Conservation (phyloP, 352 stramenopile species). For the Phytophthora crassamura region DNA sequence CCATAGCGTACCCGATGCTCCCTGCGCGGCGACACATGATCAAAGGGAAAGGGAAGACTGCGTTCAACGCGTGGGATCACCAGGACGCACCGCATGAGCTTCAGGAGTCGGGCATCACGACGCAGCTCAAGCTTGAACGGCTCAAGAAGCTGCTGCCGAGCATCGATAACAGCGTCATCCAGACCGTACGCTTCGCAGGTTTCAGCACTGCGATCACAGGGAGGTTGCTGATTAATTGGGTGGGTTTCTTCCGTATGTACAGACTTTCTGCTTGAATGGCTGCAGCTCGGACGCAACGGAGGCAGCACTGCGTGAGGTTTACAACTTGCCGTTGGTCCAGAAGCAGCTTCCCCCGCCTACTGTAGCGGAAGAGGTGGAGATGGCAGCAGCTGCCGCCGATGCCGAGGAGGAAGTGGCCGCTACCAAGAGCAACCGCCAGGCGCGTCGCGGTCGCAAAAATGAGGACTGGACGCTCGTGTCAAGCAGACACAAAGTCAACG, state of each 20-base stretch:
- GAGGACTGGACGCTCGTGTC: conserved; percentile 56
- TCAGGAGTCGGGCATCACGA: conserved; percentile 60
- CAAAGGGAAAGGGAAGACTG: conserved; percentile 19
- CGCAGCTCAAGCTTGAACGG: conserved; percentile 72
- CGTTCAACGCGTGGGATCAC: conserved; percentile 43
- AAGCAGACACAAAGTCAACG: conserved; percentile 62
- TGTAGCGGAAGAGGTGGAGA: conserved; percentile 35
- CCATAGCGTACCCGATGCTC: conserved; percentile 33
- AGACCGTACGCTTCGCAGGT: conserved; percentile 43
- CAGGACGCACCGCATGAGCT: conserved; percentile 26
- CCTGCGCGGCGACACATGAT: conserved; percentile 10
- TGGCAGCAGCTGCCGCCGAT: conserved; percentile 26
- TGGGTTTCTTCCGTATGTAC: conserved; percentile 15
- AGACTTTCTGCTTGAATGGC: conserved; percentile 78
- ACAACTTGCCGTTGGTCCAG: conserved; percentile 49
- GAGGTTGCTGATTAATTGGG: not conserved
- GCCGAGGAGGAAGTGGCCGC: conserved; percentile 23
- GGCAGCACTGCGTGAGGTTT: conserved; percentile 67
- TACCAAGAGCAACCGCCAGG: conserved; percentile 9
- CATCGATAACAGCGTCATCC: conserved; percentile 61
- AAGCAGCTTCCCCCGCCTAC: conserved; percentile 12
- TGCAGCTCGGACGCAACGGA: conserved; percentile 73
- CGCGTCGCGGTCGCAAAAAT: not conserved
- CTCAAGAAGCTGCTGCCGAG: conserved; percentile 62
- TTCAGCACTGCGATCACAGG: too few species aligned